A percentile compares a stretch with the other conserved stretches of the same genome.
These are phyloP conservation scores for Clitocybe nebularis DNA, from an alignment of 1,284 basidiomycete genomes.

Conservation along the genomic window DNA sequence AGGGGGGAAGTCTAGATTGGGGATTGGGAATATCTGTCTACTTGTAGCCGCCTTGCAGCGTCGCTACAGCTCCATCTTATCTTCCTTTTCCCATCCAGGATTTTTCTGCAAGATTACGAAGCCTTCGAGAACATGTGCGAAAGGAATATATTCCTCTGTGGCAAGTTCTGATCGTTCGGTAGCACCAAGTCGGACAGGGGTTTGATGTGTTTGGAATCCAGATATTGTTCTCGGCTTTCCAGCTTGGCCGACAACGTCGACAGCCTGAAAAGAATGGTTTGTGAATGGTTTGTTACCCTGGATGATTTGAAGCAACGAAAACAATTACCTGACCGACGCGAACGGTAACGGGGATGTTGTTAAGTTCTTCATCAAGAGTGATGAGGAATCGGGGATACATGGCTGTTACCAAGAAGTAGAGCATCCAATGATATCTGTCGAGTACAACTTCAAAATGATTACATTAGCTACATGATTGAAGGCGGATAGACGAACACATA, in stretches of 20 bases:
- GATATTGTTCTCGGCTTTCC: conserved; percentile 90
- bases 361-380: conserved; percentile 90
- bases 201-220: conserved; percentile 96
- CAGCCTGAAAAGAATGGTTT: conserved; percentile 46
- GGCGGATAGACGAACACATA: conserved; percentile 37
- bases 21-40: conserved; percentile 1
- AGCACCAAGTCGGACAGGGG: conserved; percentile 92
- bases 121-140: conserved; percentile 84
- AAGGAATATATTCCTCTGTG: conserved; percentile 95
- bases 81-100: conserved; percentile 78
- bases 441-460: conserved; percentile 64
- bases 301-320: neutral
- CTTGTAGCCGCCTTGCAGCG: too few species aligned
- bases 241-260: conserved; percentile 89
- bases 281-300: conserved; percentile 1
- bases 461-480: conserved; percentile 7
- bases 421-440: conserved; percentile 97
- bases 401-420: conserved; percentile 91
- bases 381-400: conserved; percentile 99
- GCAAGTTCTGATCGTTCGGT: conserved; percentile 94
- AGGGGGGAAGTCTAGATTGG: neutral
- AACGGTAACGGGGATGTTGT: conserved; percentile 84
- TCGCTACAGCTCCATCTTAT: conserved; percentile 71
- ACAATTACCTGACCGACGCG: conserved; percentile 83
- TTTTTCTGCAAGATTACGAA: conserved; percentile 88